Evolutionary conservation across 2,329 filamentous ascomycete species (phyloP).

Genomic region (Lecanicillium sp.): DNA sequence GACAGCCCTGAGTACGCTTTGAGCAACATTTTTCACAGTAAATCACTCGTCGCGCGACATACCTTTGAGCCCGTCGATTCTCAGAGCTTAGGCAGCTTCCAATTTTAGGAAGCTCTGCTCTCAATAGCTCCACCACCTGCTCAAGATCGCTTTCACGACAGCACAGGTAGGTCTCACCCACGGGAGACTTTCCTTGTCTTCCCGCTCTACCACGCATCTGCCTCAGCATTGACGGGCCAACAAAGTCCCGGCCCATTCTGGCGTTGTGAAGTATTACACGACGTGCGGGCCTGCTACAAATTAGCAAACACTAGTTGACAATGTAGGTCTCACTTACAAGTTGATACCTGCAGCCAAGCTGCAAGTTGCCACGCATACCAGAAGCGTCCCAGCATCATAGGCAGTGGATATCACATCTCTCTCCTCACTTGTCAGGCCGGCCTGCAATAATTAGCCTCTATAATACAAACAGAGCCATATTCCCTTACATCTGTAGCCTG

Average conservation of each 20-base stretch:
- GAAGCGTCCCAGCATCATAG: constrained; percentile 59
- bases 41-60: constrained; percentile 6
- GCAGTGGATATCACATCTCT: constrained; percentile 62
- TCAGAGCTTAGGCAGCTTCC: constrained; percentile 61
- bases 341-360: constrained; percentile 81
- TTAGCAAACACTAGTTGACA: constrained; percentile 7
- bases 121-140: constrained; percentile 60
- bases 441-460: constrained; percentile 28
- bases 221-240: constrained; percentile 71
- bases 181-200: constrained; percentile 68
- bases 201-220: constrained; percentile 76
- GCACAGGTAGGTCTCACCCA: constrained; percentile 71
- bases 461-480: neutral
- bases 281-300: constrained; percentile 42
- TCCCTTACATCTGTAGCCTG: constrained; percentile 26
- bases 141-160: constrained; percentile 62
- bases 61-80: constrained; percentile 60
- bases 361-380: constrained; percentile 68
- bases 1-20: constrained; percentile 44
- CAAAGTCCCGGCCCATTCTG: constrained; percentile 65
- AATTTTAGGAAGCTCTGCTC: constrained; percentile 62
- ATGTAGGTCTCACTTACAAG: constrained; percentile 29
- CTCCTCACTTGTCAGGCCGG: constrained; percentile 66
- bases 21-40: constrained; percentile 9
- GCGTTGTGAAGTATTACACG: constrained; percentile 69